Conservation (phyloP, 2,329 filamentous ascomycete species). For the Orbilia ellipsospora region DNA sequence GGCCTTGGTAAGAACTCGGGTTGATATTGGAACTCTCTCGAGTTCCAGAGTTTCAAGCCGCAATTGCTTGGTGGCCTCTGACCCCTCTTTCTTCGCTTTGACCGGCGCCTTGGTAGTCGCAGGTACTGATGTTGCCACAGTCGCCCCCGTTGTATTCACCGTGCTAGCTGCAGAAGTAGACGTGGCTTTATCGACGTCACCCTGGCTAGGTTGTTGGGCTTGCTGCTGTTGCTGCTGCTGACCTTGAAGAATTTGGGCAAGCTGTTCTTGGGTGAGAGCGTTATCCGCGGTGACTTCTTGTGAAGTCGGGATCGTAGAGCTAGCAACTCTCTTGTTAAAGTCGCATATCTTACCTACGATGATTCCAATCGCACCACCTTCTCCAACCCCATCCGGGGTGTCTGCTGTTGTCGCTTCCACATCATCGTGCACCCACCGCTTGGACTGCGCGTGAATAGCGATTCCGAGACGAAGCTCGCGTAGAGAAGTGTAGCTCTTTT, state of each 20-base stretch:
- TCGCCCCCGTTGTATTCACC: constrained; percentile 36
- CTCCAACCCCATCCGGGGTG: constrained; percentile 52
- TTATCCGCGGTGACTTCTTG: constrained; percentile 42
- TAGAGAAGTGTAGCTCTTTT: constrained; percentile 74
- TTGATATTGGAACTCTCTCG: constrained; percentile 78
- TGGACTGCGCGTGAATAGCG: constrained; percentile 65
- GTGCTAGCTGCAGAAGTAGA: constrained; percentile 44
- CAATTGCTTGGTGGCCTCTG: constrained; percentile 64
- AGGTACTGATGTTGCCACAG: constrained; percentile 36
- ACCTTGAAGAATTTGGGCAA: constrained; percentile 54
- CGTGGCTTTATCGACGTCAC: constrained; percentile 42
- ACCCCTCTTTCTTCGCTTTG: constrained; percentile 45
- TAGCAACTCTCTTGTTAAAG: constrained; percentile 61
- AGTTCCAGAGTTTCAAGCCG: constrained; percentile 78
- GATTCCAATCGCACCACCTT: constrained; percentile 76
- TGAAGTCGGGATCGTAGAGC: constrained; percentile 24
- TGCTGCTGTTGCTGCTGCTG: constrained; percentile 52
- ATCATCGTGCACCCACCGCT: constrained; percentile 58
- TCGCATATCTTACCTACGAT: constrained; percentile 76
- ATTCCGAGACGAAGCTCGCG: constrained; percentile 80
- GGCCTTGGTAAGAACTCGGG: constrained; percentile 75
- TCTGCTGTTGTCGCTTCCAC: constrained; percentile 50
- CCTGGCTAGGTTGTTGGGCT: constrained; percentile 32
- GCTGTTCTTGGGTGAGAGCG: constrained; percentile 49
- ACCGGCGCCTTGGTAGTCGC: constrained; percentile 38